Evolutionary conservation across 306 rosid genomes (phyloP).

Genomic region (Dalbergia cochinchinensis): DNA sequence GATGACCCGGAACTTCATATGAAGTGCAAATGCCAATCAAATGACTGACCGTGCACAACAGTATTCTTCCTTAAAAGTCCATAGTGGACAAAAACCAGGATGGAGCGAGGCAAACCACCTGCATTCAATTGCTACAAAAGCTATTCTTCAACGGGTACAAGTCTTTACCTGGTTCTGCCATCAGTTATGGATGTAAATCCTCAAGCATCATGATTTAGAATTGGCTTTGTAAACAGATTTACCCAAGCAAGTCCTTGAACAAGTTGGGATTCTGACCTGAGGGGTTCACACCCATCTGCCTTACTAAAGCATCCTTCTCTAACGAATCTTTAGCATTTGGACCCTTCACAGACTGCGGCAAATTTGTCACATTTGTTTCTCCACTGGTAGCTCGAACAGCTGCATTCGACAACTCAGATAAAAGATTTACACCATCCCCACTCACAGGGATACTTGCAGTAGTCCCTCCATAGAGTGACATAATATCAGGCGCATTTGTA

Average conservation of each 20-base stretch:
- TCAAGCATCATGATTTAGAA: slow-evolving; percentile 37
- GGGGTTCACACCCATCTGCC: slow-evolving; percentile 93
- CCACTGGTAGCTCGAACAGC: slow-evolving; percentile 42
- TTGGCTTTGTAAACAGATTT: slow-evolving; percentile 28
- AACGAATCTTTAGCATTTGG: slow-evolving; percentile 59
- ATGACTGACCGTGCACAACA: slow-evolving; percentile 20
- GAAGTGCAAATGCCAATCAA: slow-evolving; percentile 7
- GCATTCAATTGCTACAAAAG: slow-evolving; percentile 26
- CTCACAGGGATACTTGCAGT: slow-evolving; percentile 49
- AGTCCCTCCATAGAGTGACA: slow-evolving; percentile 59
- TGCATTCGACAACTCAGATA: slow-evolving; percentile 56
- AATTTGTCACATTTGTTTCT: slow-evolving; percentile 42
- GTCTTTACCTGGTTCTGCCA: slow-evolving; percentile 42
- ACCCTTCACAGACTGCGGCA: slow-evolving; percentile 66
- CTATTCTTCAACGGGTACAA: slow-evolving; percentile 39
- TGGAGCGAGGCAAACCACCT: slow-evolving; percentile 34
- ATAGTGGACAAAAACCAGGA: slow-evolving; percentile 41
- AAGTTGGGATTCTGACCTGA: slow-evolving; percentile 83
- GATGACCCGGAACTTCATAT: slow-evolving; percentile 24
- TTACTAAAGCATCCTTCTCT: slow-evolving; percentile 81
- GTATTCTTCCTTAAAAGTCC: not conserved
- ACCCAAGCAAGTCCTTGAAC: slow-evolving; percentile 79
- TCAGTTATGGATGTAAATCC: slow-evolving; percentile 49
- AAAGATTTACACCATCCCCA: slow-evolving; percentile 54
- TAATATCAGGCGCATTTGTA: slow-evolving; percentile 59